Evolutionary conservation across 2,329 filamentous ascomycete genomes (phyloP).

Genomic region (Paraphaeosphaeria minitans): DNA sequence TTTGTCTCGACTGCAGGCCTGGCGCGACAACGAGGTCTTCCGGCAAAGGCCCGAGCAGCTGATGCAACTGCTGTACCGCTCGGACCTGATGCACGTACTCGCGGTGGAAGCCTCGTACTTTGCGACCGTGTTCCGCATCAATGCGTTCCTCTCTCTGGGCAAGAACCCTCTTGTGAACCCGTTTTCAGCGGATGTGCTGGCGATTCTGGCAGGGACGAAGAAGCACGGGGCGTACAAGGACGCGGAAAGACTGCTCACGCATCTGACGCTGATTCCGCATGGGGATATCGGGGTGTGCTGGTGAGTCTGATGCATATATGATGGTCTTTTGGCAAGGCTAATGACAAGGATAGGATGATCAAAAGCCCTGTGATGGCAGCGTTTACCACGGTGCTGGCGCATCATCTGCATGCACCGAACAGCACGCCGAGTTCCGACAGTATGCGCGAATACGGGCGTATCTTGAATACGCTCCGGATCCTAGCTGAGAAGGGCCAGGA

Average conservation of each 20-base stretch:
- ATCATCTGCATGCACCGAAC: conserved; percentile 20
- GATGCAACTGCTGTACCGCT: conserved; percentile 30
- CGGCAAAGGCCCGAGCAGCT: conserved; percentile 21
- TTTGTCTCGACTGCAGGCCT: conserved; percentile 18
- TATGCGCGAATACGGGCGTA: conserved; percentile 16
- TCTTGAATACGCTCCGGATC: conserved; percentile 18
- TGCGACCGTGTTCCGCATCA: conserved; percentile 27
- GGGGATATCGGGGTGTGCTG: conserved; percentile 30
- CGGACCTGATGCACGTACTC: conserved; percentile 30
- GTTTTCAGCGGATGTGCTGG: conserved; percentile 23
- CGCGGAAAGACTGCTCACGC: conserved; percentile 24
- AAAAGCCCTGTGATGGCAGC: conserved; percentile 26
- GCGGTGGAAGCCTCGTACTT: conserved; percentile 32
- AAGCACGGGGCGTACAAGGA: conserved; percentile 22
- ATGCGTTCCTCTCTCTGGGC: conserved; percentile 22
- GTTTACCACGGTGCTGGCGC: conserved; percentile 27
- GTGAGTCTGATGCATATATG: conserved; percentile 13
- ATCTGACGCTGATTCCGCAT: conserved; percentile 24
- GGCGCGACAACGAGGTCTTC: conserved; percentile 30
- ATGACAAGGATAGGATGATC: conserved; percentile 12
- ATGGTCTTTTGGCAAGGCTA: neutral
- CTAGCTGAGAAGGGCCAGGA: conserved; percentile 20
- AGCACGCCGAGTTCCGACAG: conserved; percentile 9
- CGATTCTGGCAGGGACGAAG: conserved; percentile 18
- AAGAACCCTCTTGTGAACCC: conserved; percentile 24